Percentiles rank a stretch among this genome's conserved stretches.
These are phyloP conservation scores for Oehlia diaphana DNA, from an alignment of 192 early-diverging fungal species.

Conservation along the genomic window DNA sequence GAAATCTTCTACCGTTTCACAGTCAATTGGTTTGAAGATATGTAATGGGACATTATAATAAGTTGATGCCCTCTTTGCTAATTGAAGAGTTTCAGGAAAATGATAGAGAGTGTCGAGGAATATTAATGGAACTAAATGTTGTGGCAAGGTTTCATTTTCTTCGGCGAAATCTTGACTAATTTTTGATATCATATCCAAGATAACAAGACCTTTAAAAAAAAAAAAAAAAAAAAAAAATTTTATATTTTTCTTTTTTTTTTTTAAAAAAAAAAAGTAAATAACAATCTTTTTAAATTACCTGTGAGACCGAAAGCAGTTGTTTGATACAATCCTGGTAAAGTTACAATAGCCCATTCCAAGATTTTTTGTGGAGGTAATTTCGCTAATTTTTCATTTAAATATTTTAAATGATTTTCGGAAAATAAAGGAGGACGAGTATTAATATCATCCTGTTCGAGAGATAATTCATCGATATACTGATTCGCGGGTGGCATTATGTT, in stretches of 20 bases:
- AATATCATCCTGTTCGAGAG: no score
- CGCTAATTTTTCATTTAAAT: conserved; percentile 74
- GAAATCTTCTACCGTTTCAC: conserved; percentile 66
- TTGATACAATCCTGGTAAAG: conserved; percentile 81
- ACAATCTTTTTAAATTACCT: conserved; percentile 36
- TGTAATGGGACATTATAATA: conserved; percentile 70
- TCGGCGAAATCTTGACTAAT: conserved; percentile 53
- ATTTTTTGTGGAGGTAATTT: conserved; percentile 74
- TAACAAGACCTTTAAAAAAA: conserved; percentile 62
- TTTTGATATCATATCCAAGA: conserved; percentile 81
- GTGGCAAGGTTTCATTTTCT: conserved; percentile 30
- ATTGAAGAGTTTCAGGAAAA: conserved; percentile 87
- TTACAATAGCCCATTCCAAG: conserved; percentile 83
- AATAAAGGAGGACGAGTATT: conserved; percentile 30
- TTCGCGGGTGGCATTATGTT: no score
- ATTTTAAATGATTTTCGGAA: conserved; percentile 62
- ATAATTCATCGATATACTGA: no score
- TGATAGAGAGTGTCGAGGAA: conserved; percentile 96
- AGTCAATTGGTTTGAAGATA: conserved; percentile 71
- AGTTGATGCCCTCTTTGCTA: conserved; percentile 65
- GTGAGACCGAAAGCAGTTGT: conserved; percentile 95
- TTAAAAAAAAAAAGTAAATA: neutral
- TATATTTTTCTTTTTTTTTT: neutral
- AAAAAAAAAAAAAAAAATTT: neutral
- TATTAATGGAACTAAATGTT: conserved; percentile 75